These are phyloP conservation scores for Elymus sibiricus DNA, from an alignment of 176 grass and related monocot species.

Conservation along the genomic window DNA sequence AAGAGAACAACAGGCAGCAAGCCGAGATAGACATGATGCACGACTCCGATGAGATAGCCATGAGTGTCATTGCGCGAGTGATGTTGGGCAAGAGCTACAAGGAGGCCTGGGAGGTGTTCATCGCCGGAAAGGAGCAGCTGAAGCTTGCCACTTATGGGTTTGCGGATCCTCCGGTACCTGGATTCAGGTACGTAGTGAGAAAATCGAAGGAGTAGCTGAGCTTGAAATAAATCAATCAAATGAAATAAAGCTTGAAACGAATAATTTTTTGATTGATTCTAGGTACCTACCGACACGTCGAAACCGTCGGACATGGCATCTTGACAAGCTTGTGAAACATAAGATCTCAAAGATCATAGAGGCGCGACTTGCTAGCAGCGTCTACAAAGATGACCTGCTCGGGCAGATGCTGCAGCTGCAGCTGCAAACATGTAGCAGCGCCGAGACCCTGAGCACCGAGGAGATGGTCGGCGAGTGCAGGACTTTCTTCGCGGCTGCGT, in stretches of 20 bases:
- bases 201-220: too few species aligned
- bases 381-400: slow-evolving; percentile 33
- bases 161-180: slow-evolving; percentile 27
- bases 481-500: slow-evolving; percentile 43
- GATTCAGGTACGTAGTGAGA: background rate
- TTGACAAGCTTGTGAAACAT: slow-evolving; percentile 25
- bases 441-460: slow-evolving; percentile 20
- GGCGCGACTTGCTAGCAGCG: background rate
- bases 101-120: slow-evolving; percentile 13
- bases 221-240: too few species aligned
- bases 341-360: slow-evolving; percentile 32
- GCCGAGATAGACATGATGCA: slow-evolving; percentile 31
- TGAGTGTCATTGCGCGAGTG: slow-evolving; percentile 27
- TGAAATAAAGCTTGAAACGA: background rate
- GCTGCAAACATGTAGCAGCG: slow-evolving; percentile 1
- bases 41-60: slow-evolving; percentile 41
- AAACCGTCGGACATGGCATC: slow-evolving; percentile 4
- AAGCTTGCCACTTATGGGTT: background rate
- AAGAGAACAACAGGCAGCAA: background rate
- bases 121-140: too few species aligned
- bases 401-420: slow-evolving; percentile 27
- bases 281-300: slow-evolving; percentile 44
- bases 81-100: slow-evolving; percentile 30
- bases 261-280: background rate
- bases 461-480: slow-evolving; percentile 56